Conservation (phyloP, 2,329 filamentous ascomycete species). For the Falciphora oryzae region DNA sequence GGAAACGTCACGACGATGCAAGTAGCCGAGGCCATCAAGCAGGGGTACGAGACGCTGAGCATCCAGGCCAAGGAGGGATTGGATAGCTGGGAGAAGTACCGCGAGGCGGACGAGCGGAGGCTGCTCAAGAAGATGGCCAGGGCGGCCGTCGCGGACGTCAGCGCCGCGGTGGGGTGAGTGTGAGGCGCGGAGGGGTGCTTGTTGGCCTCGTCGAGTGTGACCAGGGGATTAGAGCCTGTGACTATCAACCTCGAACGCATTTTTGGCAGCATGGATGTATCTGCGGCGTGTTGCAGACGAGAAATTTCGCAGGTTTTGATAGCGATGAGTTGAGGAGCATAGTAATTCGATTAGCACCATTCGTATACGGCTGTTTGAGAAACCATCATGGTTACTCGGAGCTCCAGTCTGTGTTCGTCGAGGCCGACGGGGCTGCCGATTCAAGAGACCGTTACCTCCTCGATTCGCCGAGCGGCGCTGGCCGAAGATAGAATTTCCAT, state of each 20-base stretch:
- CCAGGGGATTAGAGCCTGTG: neutral
- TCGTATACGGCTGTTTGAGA: no score
- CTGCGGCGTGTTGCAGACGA: no score
- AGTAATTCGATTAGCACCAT: no score
- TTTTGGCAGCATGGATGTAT: neutral
- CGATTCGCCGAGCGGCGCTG: no score
- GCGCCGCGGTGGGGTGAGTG: slow-evolving; percentile 38
- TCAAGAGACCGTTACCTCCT: no score
- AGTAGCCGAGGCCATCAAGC: slow-evolving; percentile 87
- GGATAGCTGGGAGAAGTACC: slow-evolving; percentile 78
- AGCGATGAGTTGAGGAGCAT: neutral
- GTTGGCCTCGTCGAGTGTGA: no score
- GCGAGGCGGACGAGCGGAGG: slow-evolving; percentile 79
- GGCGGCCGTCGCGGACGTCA: slow-evolving; percentile 61
- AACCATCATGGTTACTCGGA: no score
- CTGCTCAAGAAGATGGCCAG: slow-evolving; percentile 84
- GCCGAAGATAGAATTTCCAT: neutral
- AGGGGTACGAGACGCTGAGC: slow-evolving; percentile 90
- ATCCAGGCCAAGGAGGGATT: slow-evolving; percentile 85
- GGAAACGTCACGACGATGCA: slow-evolving; percentile 75
- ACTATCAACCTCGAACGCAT: neutral
- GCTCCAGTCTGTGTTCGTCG: no score
- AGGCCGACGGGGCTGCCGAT: no score
- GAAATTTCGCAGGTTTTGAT: neutral
- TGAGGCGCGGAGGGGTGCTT: neutral